Base-by-base conservation (phyloP, 2,329 filamentous ascomycete genomes). In the Penicillium sp. region DNA sequence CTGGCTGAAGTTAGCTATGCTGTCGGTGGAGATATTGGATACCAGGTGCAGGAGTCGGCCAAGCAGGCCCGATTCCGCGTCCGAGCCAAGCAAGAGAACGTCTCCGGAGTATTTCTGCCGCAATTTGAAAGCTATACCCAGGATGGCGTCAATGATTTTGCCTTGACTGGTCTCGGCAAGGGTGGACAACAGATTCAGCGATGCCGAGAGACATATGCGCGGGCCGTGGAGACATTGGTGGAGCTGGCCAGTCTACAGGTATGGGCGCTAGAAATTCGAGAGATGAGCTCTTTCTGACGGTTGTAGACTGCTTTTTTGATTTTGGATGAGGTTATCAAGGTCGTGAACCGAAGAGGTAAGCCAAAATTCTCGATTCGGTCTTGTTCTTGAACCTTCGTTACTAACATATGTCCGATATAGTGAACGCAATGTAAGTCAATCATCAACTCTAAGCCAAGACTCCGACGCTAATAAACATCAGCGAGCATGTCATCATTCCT, bases 251-350 rank as follows among this genome's bases (percentile, higher is more conserved):
- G 93, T 81, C 82, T 98, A 71, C 94, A 97, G 79, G 85, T 86
- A 76, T 54, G 76, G 46, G 46, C 30, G 19, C 26, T 16, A 22
- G 16, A 25, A 38, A 6, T 13, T 25, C 52, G 33, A 25, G 14
- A 16, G 19, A n/a, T 52, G 19, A 48, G 43, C 28, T 26, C 61
- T 69, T 10, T 62, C 60, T 60, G 52, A 71, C 11, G 52, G 48
- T 46, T 61, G 13, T 70, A 89, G 86, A 99, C 95, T 66, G 95
- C 95, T 6, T 99, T 99, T 76, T 92, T 99, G 52, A 98, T 98
- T 67, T 79, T 99, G 62, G 95, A 99, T 76, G 95, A 99, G 79
- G 95, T 99, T 59, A 99, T 99, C 81, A 99, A 99, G 82, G 93
- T 98, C 28, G 95, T 99, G 58, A 99, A 99, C 78, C 87, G 95